Percentiles rank a stretch among this genome's conserved stretches.
Conservation (phyloP, 345 rosid genomes). For the Eucalyptus pauciflora region DNA sequence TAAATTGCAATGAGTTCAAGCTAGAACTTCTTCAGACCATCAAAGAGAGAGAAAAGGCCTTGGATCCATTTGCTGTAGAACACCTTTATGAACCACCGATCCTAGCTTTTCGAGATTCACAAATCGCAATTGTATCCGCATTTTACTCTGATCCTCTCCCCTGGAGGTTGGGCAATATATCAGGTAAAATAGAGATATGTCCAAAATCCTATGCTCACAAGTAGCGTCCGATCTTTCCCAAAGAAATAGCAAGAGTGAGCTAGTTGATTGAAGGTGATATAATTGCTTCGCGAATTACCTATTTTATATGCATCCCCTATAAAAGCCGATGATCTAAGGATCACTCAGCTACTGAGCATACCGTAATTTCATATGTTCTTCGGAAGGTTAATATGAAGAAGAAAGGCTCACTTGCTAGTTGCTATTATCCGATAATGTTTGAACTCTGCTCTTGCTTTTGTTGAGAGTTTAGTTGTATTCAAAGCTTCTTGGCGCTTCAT, state of each 20-base stretch:
- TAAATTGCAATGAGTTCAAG: neutral
- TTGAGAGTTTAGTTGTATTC: neutral
- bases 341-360: neutral
- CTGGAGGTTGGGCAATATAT: fast-evolving
- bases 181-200: fast-evolving
- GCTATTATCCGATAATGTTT: neutral
- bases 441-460: neutral
- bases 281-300: too few relatives aligned
- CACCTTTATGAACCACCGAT: too few relatives aligned
- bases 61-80: too few relatives aligned
- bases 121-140: fast-evolving
- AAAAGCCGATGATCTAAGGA: neutral
- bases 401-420: neutral
- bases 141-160: neutral
- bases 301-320: neutral
- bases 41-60: too few relatives aligned
- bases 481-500: neutral
- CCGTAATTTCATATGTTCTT: neutral
- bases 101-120: fast-evolving
- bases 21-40: neutral
- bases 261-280: too few relatives aligned
- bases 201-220: too few relatives aligned
- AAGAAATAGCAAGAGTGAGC: too few relatives aligned
- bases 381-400: neutral
- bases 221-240: too few relatives aligned